Base-by-base conservation (phyloP, 2,329 filamentous ascomycete species). In the Herpotrichia juniperi region DNA sequence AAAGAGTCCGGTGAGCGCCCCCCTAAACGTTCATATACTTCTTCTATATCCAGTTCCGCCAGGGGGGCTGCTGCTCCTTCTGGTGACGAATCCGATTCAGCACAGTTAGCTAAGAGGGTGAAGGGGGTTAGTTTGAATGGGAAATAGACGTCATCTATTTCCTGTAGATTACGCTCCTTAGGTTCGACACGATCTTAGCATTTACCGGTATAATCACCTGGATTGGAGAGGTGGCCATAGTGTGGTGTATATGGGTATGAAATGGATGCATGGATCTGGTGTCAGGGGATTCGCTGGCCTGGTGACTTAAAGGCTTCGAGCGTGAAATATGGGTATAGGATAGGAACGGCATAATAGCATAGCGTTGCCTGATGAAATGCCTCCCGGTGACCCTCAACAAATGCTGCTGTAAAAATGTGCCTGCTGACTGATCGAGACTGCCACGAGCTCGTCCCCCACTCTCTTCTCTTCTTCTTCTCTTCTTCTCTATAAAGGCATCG, bases 1-100 rank as follows among this genome's bases (percentile, higher is more conserved):
- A 87, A 94, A 87, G 90, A 92, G 86, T 92, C 91, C 84, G 91
- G 93, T 96, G 93, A 96, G 90, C 88, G 88, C 86, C 86, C 88
- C 85, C 87, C 87, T 76, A 96, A 94, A 83, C 89, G 81, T 74
- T 69, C 69, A 46, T 67, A 61, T 63, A 57, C 59, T 48, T 62
- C 60, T 54, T 58, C 67, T 40, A 49, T 58, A 52, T 51, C 66
- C 57, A 61, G 68, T 57, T 61, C 69, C 62, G 69, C 68, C 71
- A 73, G 59, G 62, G 65, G 64, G 60, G 61, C 64, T 72, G 76
- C 74, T 74, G 56, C 61, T 50, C 57, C 54, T 57, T 55, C 48
- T 50, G 47, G 50, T 21, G 28, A 45, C 64, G 79, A 81, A 70
- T 76, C 76, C 64, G 79, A 81, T 73, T 78, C 79, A 77, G 81